Conservation (phyloP, 1,284 basidiomycete species). For the Stygiomarasmius scandens region DNA sequence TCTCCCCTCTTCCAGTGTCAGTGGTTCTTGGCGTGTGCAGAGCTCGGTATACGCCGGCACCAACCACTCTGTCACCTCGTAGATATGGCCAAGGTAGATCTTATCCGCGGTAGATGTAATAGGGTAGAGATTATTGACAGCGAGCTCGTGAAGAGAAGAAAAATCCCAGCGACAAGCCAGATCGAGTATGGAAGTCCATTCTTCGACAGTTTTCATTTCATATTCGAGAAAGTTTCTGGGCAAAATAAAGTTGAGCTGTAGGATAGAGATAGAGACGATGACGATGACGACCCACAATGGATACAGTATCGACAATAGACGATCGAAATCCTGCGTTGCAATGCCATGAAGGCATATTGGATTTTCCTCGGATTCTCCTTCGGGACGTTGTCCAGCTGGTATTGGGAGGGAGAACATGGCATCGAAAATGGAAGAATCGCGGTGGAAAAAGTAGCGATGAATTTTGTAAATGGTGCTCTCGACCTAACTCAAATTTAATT, state of each 20-base stretch:
- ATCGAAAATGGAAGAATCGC: slow-evolving; percentile 26
- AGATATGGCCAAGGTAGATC: slow-evolving; percentile 25
- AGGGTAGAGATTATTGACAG: slow-evolving; percentile 23
- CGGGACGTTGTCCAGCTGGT: slow-evolving; percentile 17
- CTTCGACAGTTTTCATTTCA: slow-evolving; percentile 26
- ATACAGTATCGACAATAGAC: slow-evolving; percentile 17
- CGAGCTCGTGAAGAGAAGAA: slow-evolving; percentile 25
- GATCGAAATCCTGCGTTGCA: slow-evolving; percentile 18
- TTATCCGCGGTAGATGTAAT: slow-evolving; percentile 24
- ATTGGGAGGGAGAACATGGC: slow-evolving; percentile 27
- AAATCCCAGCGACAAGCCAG: slow-evolving; percentile 31
- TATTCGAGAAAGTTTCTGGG: slow-evolving; percentile 8
- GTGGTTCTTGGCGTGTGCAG: slow-evolving; percentile 22
- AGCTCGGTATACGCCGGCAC: slow-evolving; percentile 27
- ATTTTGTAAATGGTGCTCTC: slow-evolving; percentile 24
- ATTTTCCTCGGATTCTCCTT: slow-evolving; percentile 25
- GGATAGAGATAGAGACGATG: background rate
- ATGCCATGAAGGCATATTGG: slow-evolving; percentile 27
- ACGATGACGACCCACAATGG: slow-evolving; percentile 12
- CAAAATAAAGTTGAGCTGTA: background rate
- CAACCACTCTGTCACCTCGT: slow-evolving; percentile 29
- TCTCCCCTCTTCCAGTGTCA: slow-evolving; percentile 12
- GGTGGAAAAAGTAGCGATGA: slow-evolving; percentile 25
- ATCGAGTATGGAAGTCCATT: slow-evolving; percentile 36
- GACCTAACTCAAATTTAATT: slow-evolving; percentile 16